Percentiles rank a stretch among this genome's conserved stretches.
Conservation (phyloP, 805 yeast genomes). For the Nakazawaea ambrosiae region DNA sequence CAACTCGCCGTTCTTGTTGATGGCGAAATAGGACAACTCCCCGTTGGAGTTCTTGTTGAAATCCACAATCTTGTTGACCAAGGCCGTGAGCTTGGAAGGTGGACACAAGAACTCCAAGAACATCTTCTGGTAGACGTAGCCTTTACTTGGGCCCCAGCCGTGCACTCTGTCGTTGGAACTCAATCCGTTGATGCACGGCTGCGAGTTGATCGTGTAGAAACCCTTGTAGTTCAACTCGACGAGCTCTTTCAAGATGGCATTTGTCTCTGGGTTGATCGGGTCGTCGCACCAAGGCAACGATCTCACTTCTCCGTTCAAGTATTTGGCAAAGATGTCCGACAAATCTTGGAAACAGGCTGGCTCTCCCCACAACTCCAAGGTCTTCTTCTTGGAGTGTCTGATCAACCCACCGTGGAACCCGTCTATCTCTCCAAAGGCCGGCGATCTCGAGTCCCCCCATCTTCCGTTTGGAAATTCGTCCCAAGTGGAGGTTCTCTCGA, state of each 20-base stretch:
- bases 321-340: conserved; percentile 55
- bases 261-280: conserved; percentile 74
- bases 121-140: conserved; percentile 92
- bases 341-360: conserved; percentile 61
- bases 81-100: conserved; percentile 29
- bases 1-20: conserved; percentile 49
- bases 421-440: conserved; percentile 91
- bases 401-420: conserved; percentile 72
- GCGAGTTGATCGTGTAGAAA: conserved; percentile 83
- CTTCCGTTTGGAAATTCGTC: conserved; percentile 98
- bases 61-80: conserved; percentile 38
- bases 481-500: conserved; percentile 87
- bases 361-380: conserved; percentile 81
- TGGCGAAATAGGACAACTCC: conserved; percentile 71
- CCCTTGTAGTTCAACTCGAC: conserved; percentile 59
- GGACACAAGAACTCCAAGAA: conserved; percentile 83
- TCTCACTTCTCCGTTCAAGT: conserved; percentile 60
- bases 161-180: conserved; percentile 60
- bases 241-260: conserved; percentile 50
- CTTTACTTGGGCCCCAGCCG: conserved; percentile 96
- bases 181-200: conserved; percentile 83
- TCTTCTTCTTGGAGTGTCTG: conserved; percentile 75
- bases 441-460: conserved; percentile 98
- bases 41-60: conserved; percentile 32
- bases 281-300: conserved; percentile 95